Percentiles rank a stretch among this genome's conserved stretches.
These are phyloP conservation scores for Oidiodendron maius DNA, from an alignment of 495 filamentous ascomycete genomes.

Conservation along the genomic window DNA sequence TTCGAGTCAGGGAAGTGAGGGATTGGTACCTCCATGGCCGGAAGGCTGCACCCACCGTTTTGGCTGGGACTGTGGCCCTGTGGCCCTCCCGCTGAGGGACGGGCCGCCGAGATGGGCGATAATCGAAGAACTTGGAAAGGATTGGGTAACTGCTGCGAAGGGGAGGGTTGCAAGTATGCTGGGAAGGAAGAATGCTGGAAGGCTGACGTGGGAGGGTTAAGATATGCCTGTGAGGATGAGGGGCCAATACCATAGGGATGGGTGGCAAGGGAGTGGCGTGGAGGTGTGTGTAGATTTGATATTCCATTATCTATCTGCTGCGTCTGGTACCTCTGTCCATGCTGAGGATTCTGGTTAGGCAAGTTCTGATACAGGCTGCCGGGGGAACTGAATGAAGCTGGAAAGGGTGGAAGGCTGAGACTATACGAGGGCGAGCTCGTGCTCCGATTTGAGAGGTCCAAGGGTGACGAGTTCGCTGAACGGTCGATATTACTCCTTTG, in stretches of 20 bases:
- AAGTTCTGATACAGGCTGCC: constrained; percentile 16
- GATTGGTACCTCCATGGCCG: constrained; percentile 62
- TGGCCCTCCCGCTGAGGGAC: constrained; percentile 40
- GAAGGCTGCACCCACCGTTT: constrained; percentile 50
- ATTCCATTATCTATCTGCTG: constrained; percentile 16
- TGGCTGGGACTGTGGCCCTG: constrained; percentile 39
- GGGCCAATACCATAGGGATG: constrained; percentile 59
- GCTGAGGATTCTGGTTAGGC: too few species aligned
- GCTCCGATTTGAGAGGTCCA: constrained; percentile 19
- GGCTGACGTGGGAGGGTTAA: constrained; percentile 55
- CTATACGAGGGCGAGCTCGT: constrained; percentile 52
- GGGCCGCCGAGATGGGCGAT: constrained; percentile 44
- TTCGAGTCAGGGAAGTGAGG: constrained; percentile 66
- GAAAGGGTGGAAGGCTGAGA: constrained; percentile 56
- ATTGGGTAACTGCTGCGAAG: constrained; percentile 54
- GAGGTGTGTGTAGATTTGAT: constrained; percentile 43
- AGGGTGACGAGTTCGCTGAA: constrained; percentile 24
- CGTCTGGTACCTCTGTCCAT: constrained; percentile 11
- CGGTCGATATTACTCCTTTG: constrained; percentile 36
- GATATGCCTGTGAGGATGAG: constrained; percentile 53
- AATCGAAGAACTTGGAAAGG: constrained; percentile 52
- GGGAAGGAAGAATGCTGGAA: constrained; percentile 56
- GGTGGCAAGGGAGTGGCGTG: constrained; percentile 51
- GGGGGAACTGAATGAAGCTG: constrained; percentile 31
- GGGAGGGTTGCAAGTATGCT: constrained; percentile 48